Evolutionary conservation across 1,139 yeast genomes (phyloP).

Genomic region (Suhomyces yuchorum): DNA sequence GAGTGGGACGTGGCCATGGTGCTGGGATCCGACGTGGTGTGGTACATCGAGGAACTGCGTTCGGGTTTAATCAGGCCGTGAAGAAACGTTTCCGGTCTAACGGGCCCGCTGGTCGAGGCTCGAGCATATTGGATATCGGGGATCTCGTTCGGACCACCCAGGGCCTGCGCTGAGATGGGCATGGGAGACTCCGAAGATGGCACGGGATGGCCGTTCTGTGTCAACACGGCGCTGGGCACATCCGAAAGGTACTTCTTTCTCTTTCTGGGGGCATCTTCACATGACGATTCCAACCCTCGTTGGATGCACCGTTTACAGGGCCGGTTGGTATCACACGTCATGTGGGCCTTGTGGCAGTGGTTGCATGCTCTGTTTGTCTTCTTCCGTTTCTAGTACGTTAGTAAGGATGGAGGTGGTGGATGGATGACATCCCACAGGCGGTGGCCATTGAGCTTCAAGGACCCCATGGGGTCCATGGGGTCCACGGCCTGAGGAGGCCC

Average conservation of each 20-base stretch:
- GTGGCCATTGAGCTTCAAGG: too few relatives aligned
- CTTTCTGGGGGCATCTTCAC: conserved; percentile 90
- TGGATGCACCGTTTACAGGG: conserved; percentile 83
- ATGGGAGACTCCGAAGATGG: conserved; percentile 1
- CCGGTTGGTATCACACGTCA: conserved; percentile 78
- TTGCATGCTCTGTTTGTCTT: conserved; percentile 83
- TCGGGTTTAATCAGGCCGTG: conserved; percentile 5
- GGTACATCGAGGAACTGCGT: neutral
- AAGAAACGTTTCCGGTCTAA: conserved; percentile 2
- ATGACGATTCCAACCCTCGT: conserved; percentile 68
- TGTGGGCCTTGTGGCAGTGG: conserved; percentile 84
- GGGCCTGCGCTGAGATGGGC: neutral
- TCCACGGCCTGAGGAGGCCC: neutral
- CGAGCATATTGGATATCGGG: conserved; percentile 2
- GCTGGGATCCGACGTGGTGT: neutral
- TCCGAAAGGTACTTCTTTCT: conserved; percentile 76
- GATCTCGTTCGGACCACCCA: neutral
- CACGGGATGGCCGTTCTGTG: neutral
- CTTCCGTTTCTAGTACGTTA: conserved; percentile 33
- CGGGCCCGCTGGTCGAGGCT: neutral
- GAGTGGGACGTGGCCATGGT: neutral
- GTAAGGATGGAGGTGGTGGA: neutral
- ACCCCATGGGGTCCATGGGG: too few relatives aligned
- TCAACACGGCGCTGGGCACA: conserved; percentile 33
- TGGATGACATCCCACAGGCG: neutral